Conservation (phyloP, 176 grass and related monocot genomes). For the Urochloa ruziziensis region DNA sequence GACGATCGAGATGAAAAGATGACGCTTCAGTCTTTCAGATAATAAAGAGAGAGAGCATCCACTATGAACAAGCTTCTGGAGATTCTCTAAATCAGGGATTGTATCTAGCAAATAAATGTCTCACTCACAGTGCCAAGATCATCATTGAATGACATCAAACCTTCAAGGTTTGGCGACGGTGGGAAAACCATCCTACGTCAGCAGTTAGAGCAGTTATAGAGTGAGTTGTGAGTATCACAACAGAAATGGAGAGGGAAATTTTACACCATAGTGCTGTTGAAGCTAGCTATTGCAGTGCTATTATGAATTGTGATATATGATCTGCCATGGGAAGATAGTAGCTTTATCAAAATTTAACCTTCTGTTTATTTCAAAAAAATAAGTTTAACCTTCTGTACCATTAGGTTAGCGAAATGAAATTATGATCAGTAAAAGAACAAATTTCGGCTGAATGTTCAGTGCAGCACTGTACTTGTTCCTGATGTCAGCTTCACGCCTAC, state of each 20-base stretch:
- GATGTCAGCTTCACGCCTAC: conserved; percentile 77
- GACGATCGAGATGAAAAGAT: conserved; percentile 2
- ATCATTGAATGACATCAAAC: conserved; percentile 48
- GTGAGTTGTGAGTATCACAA: too few relatives aligned
- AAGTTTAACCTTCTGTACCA: too few relatives aligned
- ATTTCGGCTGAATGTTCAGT: too few relatives aligned
- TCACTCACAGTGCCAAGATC: conserved; percentile 48
- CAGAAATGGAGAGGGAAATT: not conserved
- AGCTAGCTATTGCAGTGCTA: not conserved
- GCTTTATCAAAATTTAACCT: not conserved
- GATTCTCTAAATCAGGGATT: not conserved
- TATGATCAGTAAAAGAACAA: not conserved
- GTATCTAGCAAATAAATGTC: not conserved
- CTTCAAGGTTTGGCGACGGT: conserved; percentile 49
- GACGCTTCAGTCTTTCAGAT: conserved; percentile 13
- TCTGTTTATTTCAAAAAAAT: too few relatives aligned
- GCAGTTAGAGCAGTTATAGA: not conserved
- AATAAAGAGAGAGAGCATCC: not conserved
- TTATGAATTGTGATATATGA: not conserved
- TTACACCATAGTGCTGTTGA: not conserved
- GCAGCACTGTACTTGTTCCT: conserved; percentile 59
- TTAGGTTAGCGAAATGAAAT: not conserved
- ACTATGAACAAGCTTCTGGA: not conserved
- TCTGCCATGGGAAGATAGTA: not conserved
- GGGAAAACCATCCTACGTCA: conserved; percentile 54